Percentiles rank a stretch among this genome's conserved stretches.
phyloP scores from a whole-genome alignment of 169 alveolate species.

The Plasmodium relictum region DNA sequence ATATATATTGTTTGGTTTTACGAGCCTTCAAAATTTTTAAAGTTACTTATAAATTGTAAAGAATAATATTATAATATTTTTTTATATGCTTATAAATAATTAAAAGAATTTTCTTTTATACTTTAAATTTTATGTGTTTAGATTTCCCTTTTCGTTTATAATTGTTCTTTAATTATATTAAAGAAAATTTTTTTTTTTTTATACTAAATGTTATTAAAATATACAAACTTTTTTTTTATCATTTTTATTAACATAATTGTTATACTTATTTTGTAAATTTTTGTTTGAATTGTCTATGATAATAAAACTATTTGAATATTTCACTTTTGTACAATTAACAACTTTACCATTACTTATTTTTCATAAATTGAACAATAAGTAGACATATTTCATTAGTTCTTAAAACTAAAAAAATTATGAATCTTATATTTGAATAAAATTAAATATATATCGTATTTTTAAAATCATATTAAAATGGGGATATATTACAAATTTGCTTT shows the following conservation, averaged over 20 bases:
- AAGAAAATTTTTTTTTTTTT: constrained; percentile 25
- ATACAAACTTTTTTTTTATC: neutral
- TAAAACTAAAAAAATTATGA: neutral
- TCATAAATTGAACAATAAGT: constrained; percentile 14
- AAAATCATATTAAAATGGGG: constrained; percentile 11
- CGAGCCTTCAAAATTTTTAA: constrained; percentile 9
- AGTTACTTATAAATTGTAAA: neutral
- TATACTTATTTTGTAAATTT: constrained; percentile 8
- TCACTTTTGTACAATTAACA: neutral
- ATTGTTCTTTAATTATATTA: constrained; percentile 13
- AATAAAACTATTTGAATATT: neutral
- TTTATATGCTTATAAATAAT: constrained; percentile 1
- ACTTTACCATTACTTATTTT: constrained; percentile 10
- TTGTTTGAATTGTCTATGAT: constrained; percentile 11
- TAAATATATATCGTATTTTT: neutral
- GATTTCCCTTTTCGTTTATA: neutral
- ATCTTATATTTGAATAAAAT: constrained; percentile 4
- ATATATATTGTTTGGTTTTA: constrained; percentile 9
- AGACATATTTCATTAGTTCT: constrained; percentile 11
- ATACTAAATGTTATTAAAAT: neutral
- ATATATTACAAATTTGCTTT: neutral
- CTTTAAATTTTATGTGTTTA: constrained; percentile 15
- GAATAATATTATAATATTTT: constrained; percentile 4
- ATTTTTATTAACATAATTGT: neutral
- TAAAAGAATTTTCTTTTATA: constrained; percentile 13